Percentiles rank a stretch among this genome's conserved stretches.
These are phyloP conservation scores for Claviceps spartinae DNA, from an alignment of 2,329 filamentous ascomycete species.

Conservation along the genomic window DNA sequence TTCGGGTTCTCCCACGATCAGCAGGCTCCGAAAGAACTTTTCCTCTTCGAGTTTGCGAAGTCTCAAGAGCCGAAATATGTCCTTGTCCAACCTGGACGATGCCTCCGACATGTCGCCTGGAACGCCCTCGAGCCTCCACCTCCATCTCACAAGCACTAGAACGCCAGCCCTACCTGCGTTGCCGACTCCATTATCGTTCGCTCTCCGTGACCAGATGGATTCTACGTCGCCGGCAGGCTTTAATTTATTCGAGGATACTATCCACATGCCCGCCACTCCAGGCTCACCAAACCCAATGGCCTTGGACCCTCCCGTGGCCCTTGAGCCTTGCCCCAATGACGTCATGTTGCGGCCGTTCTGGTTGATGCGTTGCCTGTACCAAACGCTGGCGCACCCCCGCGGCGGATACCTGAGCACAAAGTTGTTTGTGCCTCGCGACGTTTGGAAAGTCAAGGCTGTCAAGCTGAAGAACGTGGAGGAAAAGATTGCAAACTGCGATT, in stretches of 20 bases:
- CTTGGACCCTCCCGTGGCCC: constrained; percentile 54
- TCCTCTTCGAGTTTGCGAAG: constrained; percentile 59
- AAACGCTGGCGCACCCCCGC: constrained; percentile 79
- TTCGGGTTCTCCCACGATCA: constrained; percentile 39
- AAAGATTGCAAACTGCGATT: constrained; percentile 83
- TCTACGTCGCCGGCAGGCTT: constrained; percentile 52
- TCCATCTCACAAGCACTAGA: constrained; percentile 45
- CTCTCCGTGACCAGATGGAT: constrained; percentile 44
- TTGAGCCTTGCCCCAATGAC: constrained; percentile 87
- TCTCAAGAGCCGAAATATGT: constrained; percentile 61
- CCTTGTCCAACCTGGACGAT: constrained; percentile 47
- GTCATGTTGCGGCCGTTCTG: constrained; percentile 89
- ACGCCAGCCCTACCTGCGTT: constrained; percentile 41
- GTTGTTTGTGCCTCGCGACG: constrained; percentile 82
- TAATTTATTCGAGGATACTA: constrained; percentile 72
- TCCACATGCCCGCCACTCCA: constrained; percentile 53
- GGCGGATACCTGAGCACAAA: constrained; percentile 87
- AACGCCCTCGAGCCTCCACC: constrained; percentile 59
- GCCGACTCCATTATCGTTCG: constrained; percentile 52
- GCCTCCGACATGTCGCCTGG: constrained; percentile 54
- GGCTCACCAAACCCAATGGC: constrained; percentile 52
- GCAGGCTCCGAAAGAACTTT: constrained; percentile 48
- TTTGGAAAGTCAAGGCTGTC: constrained; percentile 87
- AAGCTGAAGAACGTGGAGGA: constrained; percentile 88
- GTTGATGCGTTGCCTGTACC: constrained; percentile 90